Base-by-base conservation (phyloP, 2,329 filamentous ascomycete species). In the Pyricularia sp. region DNA sequence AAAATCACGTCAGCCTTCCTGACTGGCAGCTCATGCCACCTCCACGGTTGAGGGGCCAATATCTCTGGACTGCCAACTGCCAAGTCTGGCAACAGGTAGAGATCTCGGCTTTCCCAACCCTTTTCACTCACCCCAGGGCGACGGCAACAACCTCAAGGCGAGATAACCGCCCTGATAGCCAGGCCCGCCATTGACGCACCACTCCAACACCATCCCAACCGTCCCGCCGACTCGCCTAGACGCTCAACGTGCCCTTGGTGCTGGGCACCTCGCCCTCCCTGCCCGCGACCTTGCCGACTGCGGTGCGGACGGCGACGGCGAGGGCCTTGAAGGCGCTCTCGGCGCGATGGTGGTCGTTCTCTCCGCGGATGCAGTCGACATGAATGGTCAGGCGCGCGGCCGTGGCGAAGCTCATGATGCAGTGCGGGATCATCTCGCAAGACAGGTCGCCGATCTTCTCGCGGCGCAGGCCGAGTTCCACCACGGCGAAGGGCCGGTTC, bases 271-370 rank as follows among this genome's bases (percentile, higher is more conserved):
- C 94, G 2, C 91, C 92, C 77, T 96, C 92, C 74, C 89, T 88
- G 12, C 91, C 91, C 57, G 85, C 84, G 35, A 93, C 86, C 70
- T 86, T 83, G 63, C 84, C 83, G 62, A 88, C 93, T 10, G 94
- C 94, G 75, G 84, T 84, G 70, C 88, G 83, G 65, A 96, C 82
- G 8, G 94, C 94, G 60, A 97, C 86, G 0, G 94, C 94, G 69
- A 97, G 77, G 61, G 94, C 94, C 84, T 99, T 99, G 78, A 99
- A 97, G 19, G 93, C 94, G 75, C 90, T 94, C 84, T 97, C 94
- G 10, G 94, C 93, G 66, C 93, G 83, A 79, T 97, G 94, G 77
- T 97, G 94, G 78, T 97, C 94, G 77, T 97, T 99, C 68, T 89
- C 85, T 64, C 94, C 94, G 68, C 91, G 85, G 65, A 96, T 78